Base-by-base conservation (phyloP, 2,329 filamentous ascomycete species). In the Trichophyton benhamiae region DNA sequence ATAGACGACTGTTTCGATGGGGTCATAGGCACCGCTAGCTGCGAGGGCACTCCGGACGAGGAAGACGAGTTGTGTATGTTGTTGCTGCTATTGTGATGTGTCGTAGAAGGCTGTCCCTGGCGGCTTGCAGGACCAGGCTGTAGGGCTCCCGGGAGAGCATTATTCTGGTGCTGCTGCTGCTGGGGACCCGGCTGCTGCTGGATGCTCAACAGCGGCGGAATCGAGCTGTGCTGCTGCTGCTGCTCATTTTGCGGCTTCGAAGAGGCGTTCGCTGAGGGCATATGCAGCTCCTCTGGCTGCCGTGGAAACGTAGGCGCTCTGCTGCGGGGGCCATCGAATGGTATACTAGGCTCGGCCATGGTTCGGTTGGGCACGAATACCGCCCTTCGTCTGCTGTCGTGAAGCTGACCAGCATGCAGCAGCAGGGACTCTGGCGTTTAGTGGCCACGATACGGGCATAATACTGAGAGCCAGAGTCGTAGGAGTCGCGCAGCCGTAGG, bases 1-100 rank as follows among this genome's bases (percentile, higher is more conserved):
- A 88, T 78, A 49, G 81, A 82, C 61, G 85, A 81, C 22, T 87
- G 83, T 70, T 87, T 86, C 57, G 85, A 83, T 49, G 87, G 83
- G 27, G 84, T 80, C 60, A 75, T 72, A 44, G 76, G 70, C 60
- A 75, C 76, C 62, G 75, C 73, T 60, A 72, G 66, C 62, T 76
- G 72, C 53, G 76, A 76, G 52, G 76, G 75, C 57, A 77, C 68
- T 65, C 78, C 79, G 60, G 79, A 78, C 66, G 83, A 75, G 30
- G 82, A 82, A n/a, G 41, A 44, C 33, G 33, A 13, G 33, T 38
- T 38, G 33, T 38, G 33, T 38, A 38, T 38, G 33, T 38, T 38
- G 33, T 38, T 38, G 33, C 33, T 38, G 4, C 9, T 38, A 15
- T 44, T 44, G n/a, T 44, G 13, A 65, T 83, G 82, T 60, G 84